Percentiles rank a stretch among this genome's conserved stretches.
Conservation (phyloP, 2,329 filamentous ascomycete species). For the Penicillium sp. region DNA sequence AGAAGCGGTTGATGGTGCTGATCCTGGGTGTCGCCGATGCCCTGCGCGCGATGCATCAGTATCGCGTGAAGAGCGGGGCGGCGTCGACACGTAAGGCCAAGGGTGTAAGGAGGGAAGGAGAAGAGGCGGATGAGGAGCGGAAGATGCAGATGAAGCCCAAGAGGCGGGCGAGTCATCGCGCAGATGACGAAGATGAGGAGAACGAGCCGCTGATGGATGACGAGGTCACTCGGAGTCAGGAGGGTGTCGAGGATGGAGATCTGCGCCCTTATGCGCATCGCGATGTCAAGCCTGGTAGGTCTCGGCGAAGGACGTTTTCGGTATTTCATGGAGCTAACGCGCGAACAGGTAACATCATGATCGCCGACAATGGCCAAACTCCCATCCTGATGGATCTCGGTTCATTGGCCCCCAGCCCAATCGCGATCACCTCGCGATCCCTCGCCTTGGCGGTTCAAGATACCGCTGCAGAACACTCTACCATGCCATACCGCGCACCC, state of each 20-base stretch:
- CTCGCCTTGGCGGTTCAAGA: constrained; percentile 92
- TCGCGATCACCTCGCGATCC: constrained; percentile 84
- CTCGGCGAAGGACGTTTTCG: neutral
- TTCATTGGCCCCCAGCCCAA: constrained; percentile 82
- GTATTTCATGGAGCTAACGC: neutral
- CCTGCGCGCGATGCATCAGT: constrained; percentile 87
- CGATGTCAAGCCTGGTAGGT: constrained; percentile 91
- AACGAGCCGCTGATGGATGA: constrained; percentile 81
- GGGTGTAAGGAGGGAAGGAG: constrained; percentile 57
- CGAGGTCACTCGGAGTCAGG: constrained; percentile 68
- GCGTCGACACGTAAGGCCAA: constrained; percentile 57
- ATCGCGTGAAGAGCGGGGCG: constrained; percentile 63
- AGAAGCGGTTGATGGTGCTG: constrained; percentile 81
- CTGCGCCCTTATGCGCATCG: constrained; percentile 85
- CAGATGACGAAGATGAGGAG: constrained; percentile 73
- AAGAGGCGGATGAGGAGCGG: constrained; percentile 52
- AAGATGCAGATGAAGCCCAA: constrained; percentile 40
- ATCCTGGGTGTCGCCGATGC: constrained; percentile 92
- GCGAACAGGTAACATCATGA: constrained; percentile 87
- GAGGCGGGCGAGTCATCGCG: constrained; percentile 47
- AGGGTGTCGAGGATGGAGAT: constrained; percentile 68
- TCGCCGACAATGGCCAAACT: constrained; percentile 81
- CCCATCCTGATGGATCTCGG: constrained; percentile 98
- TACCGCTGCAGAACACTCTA: constrained; percentile 91
- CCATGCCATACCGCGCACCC: constrained; percentile 96